Percentiles rank a stretch among this genome's conserved stretches.
Conservation (phyloP, 805 yeast species). For the Candida silvatica region DNA sequence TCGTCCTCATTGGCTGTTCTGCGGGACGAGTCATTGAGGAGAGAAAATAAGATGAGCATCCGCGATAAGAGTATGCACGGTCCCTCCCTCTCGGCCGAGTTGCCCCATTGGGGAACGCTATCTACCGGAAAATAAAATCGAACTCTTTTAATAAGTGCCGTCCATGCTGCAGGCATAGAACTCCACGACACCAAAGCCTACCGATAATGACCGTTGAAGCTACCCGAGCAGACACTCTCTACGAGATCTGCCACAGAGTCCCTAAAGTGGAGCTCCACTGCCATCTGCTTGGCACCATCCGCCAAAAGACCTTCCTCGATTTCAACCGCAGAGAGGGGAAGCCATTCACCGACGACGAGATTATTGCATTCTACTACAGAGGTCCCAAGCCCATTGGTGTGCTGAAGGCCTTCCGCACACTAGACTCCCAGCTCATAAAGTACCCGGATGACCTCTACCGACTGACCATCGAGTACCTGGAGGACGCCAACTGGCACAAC, state of each 20-base stretch:
- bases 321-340: slow-evolving; percentile 17
- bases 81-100: too few relatives aligned
- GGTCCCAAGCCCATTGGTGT: slow-evolving; percentile 26
- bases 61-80: too few relatives aligned
- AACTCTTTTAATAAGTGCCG: too few relatives aligned
- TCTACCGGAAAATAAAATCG: too few relatives aligned
- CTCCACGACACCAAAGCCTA: too few relatives aligned
- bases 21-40: too few relatives aligned
- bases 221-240: slow-evolving; percentile 13
- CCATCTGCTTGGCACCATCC: slow-evolving; percentile 23
- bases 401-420: slow-evolving; percentile 19
- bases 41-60: too few relatives aligned
- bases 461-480: slow-evolving; percentile 19
- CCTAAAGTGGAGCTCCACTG: slow-evolving; percentile 26
- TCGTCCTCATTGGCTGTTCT: too few relatives aligned
- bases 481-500: slow-evolving; percentile 16
- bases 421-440: slow-evolving; percentile 18
- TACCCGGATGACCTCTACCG: slow-evolving; percentile 19
- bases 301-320: slow-evolving; percentile 16
- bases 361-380: slow-evolving; percentile 20
- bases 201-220: neutral
- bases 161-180: too few relatives aligned
- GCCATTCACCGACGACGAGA: slow-evolving; percentile 17
- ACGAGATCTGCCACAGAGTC: slow-evolving; percentile 17
- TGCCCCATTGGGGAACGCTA: too few relatives aligned